Evolutionary conservation across 2,329 filamentous ascomycete genomes (phyloP).

Genomic region (Colletotrichum orbiculare): DNA sequence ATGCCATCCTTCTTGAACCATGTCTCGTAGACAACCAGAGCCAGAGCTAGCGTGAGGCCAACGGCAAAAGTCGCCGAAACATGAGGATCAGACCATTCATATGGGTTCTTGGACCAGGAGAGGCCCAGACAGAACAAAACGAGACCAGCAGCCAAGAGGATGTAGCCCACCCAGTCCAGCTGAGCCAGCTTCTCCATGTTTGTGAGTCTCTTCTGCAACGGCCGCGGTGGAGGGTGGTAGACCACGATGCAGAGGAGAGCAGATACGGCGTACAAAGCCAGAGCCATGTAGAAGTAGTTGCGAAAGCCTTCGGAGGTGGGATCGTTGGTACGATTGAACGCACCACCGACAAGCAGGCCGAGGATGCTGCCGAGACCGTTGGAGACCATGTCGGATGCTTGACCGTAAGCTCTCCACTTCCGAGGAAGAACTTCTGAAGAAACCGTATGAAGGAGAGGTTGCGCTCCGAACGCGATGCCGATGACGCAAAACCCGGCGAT

Average conservation of each 20-base stretch:
- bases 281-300: conserved; percentile 49
- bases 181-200: conserved; percentile 46
- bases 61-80: conserved; percentile 50
- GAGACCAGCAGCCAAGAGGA: conserved; percentile 47
- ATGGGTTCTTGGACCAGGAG: conserved; percentile 52
- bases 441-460: conserved; percentile 52
- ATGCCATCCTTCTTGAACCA: conserved; percentile 51
- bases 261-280: conserved; percentile 43
- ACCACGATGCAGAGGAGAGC: conserved; percentile 42
- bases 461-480: conserved; percentile 49
- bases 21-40: conserved; percentile 48
- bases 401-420: conserved; percentile 44
- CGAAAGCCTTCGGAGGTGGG: conserved; percentile 49
- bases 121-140: conserved; percentile 53
- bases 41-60: conserved; percentile 40
- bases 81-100: conserved; percentile 49
- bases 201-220: conserved; percentile 42
- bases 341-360: conserved; percentile 49
- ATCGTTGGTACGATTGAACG: conserved; percentile 45
- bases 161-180: conserved; percentile 54
- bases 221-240: conserved; percentile 48
- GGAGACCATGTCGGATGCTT: conserved; percentile 47
- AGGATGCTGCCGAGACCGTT: conserved; percentile 51
- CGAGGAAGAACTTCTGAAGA: conserved; percentile 50
- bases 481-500: conserved; percentile 51